These are phyloP conservation scores for Pythium dissotocum DNA, from an alignment of 352 stramenopile species.

Conservation along the genomic window DNA sequence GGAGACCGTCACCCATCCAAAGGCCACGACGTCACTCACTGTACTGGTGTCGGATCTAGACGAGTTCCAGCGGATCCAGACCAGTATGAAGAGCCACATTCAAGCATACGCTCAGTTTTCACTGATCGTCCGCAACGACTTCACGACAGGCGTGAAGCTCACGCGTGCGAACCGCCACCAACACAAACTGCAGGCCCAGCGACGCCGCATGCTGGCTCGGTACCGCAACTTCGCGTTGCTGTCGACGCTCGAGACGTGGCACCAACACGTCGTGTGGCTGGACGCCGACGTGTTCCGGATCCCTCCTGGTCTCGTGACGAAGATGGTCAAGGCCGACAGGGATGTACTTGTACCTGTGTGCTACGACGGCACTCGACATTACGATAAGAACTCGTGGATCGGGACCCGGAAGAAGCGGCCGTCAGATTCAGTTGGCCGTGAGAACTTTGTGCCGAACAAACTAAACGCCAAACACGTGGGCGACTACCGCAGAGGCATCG, in stretches of 20 bases:
- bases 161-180: constrained; percentile 37
- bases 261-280: constrained; percentile 46
- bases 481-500: constrained; percentile 10
- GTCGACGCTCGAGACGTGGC: constrained; percentile 37
- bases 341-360: constrained; percentile 29
- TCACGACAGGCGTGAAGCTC: constrained; percentile 16
- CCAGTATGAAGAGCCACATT: constrained; percentile 20
- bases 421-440: not conserved
- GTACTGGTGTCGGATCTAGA: constrained; percentile 33
- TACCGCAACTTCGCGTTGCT: constrained; percentile 51
- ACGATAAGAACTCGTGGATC: constrained; percentile 34
- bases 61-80: constrained; percentile 33
- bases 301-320: constrained; percentile 26
- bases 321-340: constrained; percentile 29
- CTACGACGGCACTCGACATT: constrained; percentile 13
- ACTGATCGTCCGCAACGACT: constrained; percentile 40
- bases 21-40: constrained; percentile 34
- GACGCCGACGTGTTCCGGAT: constrained; percentile 34
- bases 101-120: constrained; percentile 27
- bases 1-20: constrained; percentile 29
- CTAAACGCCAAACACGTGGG: constrained; percentile 9
- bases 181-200: constrained; percentile 25
- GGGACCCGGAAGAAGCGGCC: constrained; percentile 22
- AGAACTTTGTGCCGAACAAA: constrained; percentile 15
- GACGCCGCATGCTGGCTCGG: constrained; percentile 40